phyloP scores from a whole-genome alignment of 164 flowering plant species.

The Kingdonia uniflora region DNA sequence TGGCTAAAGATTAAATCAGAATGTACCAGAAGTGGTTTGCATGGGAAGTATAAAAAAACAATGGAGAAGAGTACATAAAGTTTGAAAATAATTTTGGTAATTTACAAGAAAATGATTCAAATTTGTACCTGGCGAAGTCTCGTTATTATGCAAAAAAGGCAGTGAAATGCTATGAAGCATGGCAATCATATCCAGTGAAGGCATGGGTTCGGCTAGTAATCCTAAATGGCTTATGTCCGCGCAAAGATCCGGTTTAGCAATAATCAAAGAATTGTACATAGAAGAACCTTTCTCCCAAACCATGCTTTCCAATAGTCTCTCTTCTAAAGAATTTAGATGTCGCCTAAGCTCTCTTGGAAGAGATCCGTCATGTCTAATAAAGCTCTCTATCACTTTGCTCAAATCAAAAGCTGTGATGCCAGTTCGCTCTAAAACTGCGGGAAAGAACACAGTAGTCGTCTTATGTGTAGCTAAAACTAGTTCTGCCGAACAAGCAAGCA shows the following conservation, averaged over 20 bases:
- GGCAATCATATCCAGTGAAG: conserved; percentile 87
- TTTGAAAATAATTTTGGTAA: neutral
- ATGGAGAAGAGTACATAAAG: neutral
- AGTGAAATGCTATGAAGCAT: conserved; percentile 43
- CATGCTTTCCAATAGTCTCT: conserved; percentile 87
- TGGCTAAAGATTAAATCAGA: neutral
- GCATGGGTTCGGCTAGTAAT: conserved; percentile 93
- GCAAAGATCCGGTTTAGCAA: conserved; percentile 68
- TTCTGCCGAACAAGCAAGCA: conserved; percentile 98
- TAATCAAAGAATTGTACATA: conserved; percentile 82
- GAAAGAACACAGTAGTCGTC: conserved; percentile 86
- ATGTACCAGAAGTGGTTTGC: neutral
- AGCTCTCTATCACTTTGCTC: conserved; percentile 98
- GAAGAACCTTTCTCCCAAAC: conserved; percentile 98
- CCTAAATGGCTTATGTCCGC: conserved; percentile 67
- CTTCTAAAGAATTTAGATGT: conserved; percentile 90
- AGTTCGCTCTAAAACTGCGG: conserved; percentile 86
- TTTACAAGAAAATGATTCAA: neutral
- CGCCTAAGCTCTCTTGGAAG: conserved; percentile 91
- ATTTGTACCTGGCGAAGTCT: conserved; percentile 36
- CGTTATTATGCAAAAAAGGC: conserved; percentile 42
- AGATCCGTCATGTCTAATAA: conserved; percentile 86
- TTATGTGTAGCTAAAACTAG: conserved; percentile 91
- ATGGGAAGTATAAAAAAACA: neutral
- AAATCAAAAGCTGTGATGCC: conserved; percentile 98